phyloP scores from a whole-genome alignment of 768 basidiomycete species.

The Fistulinella prunicolor region DNA sequence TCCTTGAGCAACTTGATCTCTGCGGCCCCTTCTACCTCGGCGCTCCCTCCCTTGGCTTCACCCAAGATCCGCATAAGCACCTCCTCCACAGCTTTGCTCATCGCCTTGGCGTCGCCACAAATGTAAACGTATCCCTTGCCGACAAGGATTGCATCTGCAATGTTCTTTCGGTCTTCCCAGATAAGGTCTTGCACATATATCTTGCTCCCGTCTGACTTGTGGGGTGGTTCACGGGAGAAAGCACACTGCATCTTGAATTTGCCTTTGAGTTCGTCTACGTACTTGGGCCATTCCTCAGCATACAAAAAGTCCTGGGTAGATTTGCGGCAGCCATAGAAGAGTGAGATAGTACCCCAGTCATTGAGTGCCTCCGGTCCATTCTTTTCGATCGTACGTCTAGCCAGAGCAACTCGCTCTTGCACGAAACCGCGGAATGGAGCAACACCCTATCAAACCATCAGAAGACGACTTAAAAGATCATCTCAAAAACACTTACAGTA shows the following conservation, averaged over 20 bases:
- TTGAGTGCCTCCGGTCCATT: slow-evolving; percentile 89
- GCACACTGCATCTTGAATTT: slow-evolving; percentile 89
- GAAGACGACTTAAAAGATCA: not conserved
- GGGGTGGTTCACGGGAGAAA: slow-evolving; percentile 86
- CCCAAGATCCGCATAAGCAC: slow-evolving; percentile 79
- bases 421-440: slow-evolving; percentile 99
- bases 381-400: slow-evolving; percentile 92
- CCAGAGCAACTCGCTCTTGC: slow-evolving; percentile 95
- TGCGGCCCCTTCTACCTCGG: slow-evolving; percentile 83
- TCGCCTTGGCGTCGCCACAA: slow-evolving; percentile 94
- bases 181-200: slow-evolving; percentile 99
- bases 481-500: slow-evolving; percentile 60
- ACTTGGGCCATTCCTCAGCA: slow-evolving; percentile 91
- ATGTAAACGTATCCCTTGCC: slow-evolving; percentile 98
- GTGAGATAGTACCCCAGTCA: slow-evolving; percentile 92
- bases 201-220: slow-evolving; percentile 88
- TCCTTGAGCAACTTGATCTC: slow-evolving; percentile 97
- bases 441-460: slow-evolving; percentile 65
- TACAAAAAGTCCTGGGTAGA: slow-evolving; percentile 91
- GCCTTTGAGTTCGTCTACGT: slow-evolving; percentile 80
- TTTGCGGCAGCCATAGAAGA: slow-evolving; percentile 96
- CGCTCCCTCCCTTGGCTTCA: slow-evolving; percentile 89
- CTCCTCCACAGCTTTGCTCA: slow-evolving; percentile 96
- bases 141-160: slow-evolving; percentile 86
- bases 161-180: slow-evolving; percentile 78